Percentiles rank a stretch among this genome's conserved stretches.
These are phyloP conservation scores for Bipolaris zeicola DNA, from an alignment of 2,329 filamentous ascomycete species.

Conservation along the genomic window DNA sequence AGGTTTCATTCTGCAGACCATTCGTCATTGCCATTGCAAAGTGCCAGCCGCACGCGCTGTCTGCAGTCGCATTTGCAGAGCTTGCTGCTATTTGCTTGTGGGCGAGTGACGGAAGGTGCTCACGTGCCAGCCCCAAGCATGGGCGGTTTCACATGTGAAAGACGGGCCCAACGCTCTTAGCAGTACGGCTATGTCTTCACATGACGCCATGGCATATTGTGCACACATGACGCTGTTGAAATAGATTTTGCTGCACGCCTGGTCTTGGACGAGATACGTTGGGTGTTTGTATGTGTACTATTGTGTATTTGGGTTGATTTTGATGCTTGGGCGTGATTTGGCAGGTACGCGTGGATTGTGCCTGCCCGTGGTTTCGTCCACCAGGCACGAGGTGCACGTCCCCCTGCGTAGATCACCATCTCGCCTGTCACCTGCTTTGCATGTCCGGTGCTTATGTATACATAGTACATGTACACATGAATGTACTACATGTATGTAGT, in stretches of 20 bases:
- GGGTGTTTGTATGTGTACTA: background rate
- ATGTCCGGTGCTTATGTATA: background rate
- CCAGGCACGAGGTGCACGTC: constrained; percentile 4
- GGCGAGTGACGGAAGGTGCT: background rate
- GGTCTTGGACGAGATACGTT: background rate
- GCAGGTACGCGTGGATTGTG: background rate
- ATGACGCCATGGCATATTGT: constrained; percentile 17
- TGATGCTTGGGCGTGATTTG: background rate
- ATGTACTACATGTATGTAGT: background rate
- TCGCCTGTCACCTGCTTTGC: background rate
- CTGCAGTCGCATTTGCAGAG: background rate
- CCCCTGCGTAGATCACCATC: constrained; percentile 6
- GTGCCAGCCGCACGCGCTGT: background rate
- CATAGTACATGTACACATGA: background rate
- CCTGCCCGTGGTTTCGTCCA: background rate
- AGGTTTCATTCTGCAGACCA: constrained; percentile 15
- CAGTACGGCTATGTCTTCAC: background rate
- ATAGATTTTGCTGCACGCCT: background rate
- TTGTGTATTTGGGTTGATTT: background rate
- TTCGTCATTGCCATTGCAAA: constrained; percentile 20
- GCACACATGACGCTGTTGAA: background rate
- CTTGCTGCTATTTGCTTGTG: background rate
- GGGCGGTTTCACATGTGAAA: constrained; percentile 25
- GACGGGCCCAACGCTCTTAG: background rate
- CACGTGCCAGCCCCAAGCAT: constrained; percentile 6